These are phyloP conservation scores for Fraxinus quadrangulata DNA, from an alignment of 257 asterid species.

Conservation along the genomic window DNA sequence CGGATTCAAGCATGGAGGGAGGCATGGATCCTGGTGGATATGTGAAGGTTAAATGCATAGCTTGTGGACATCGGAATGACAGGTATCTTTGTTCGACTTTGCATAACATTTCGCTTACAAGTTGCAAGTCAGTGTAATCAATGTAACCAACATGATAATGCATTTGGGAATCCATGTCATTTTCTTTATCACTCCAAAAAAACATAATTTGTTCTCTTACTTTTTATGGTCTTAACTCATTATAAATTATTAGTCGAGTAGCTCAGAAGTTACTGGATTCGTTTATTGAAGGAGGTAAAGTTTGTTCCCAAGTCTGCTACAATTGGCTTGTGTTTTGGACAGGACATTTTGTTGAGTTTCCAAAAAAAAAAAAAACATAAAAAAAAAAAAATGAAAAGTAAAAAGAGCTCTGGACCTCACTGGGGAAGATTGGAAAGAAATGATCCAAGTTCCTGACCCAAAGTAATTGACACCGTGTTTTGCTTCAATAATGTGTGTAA, in stretches of 20 bases:
- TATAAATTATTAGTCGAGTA: neutral
- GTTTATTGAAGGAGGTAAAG: slow-evolving; percentile 14
- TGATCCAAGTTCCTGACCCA: slow-evolving; percentile 18
- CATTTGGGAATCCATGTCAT: slow-evolving; percentile 16
- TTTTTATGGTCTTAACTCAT: neutral
- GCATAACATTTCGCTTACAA: neutral
- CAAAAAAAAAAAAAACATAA: neutral
- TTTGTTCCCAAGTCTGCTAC: neutral
- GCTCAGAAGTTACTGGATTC: slow-evolving; percentile 12
- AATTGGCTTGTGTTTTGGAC: slow-evolving; percentile 5
- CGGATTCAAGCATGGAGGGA: slow-evolving; percentile 69
- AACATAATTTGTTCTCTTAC: neutral
- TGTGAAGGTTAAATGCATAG: slow-evolving; percentile 75
- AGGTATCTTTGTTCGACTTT: slow-evolving; percentile 43
- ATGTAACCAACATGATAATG: neutral
- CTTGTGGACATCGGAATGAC: slow-evolving; percentile 61
- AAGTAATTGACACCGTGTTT: slow-evolving; percentile 20
- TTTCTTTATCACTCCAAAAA: slow-evolving; percentile 17
- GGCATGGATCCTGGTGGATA: slow-evolving; percentile 90
- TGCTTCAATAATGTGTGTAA: slow-evolving; percentile 16
- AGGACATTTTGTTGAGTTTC: slow-evolving; percentile 10
- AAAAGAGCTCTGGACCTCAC: slow-evolving; percentile 1
- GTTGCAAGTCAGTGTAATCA: too few species aligned
- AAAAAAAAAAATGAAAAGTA: too few species aligned
- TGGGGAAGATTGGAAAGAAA: slow-evolving; percentile 13